These are phyloP conservation scores for Hypoxylon trugodes DNA, from an alignment of 495 filamentous ascomycete genomes.

Conservation along the genomic window DNA sequence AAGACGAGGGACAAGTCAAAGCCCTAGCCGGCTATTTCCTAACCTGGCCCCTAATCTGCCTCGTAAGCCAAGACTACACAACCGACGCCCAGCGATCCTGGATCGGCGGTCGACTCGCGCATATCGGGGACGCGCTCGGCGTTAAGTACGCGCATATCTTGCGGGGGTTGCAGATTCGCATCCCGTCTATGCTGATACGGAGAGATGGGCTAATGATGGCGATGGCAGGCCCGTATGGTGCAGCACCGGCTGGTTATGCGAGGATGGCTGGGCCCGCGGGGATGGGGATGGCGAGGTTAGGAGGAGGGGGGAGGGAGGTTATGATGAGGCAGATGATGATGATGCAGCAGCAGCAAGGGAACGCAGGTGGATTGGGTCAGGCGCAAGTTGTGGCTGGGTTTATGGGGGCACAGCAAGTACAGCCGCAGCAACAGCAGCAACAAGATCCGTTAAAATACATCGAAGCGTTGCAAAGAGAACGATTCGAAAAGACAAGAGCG, in stretches of 20 bases:
- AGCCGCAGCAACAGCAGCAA: conserved; percentile 15
- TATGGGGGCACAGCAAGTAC: conserved; percentile 1
- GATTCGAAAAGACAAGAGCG: conserved; percentile 46
- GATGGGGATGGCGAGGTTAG: background rate
- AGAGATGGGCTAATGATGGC: conserved; percentile 56
- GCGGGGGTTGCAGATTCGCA: conserved; percentile 54
- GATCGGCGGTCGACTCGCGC: conserved; percentile 54
- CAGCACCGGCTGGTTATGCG: conserved; percentile 39
- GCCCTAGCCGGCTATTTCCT: conserved; percentile 56
- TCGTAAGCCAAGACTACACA: conserved; percentile 56
- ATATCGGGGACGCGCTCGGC: conserved; percentile 57
- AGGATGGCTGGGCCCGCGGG: background rate
- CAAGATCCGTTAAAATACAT: conserved; percentile 45
- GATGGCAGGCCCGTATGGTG: conserved; percentile 46
- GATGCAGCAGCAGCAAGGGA: background rate
- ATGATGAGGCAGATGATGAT: background rate
- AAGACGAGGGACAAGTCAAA: conserved; percentile 49
- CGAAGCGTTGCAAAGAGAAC: conserved; percentile 50
- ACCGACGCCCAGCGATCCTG: conserved; percentile 60
- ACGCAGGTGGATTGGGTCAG: conserved; percentile 21
- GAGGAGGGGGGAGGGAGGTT: background rate
- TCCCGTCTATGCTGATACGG: conserved; percentile 63
- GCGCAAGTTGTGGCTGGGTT: conserved; percentile 29
- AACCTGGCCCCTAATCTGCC: conserved; percentile 53
- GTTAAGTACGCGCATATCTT: conserved; percentile 60